Percentiles rank a stretch among this genome's conserved stretches.
These are phyloP conservation scores for Phlyctochytrium planicorne DNA, from an alignment of 192 early-diverging fungal genomes.

Conservation along the genomic window DNA sequence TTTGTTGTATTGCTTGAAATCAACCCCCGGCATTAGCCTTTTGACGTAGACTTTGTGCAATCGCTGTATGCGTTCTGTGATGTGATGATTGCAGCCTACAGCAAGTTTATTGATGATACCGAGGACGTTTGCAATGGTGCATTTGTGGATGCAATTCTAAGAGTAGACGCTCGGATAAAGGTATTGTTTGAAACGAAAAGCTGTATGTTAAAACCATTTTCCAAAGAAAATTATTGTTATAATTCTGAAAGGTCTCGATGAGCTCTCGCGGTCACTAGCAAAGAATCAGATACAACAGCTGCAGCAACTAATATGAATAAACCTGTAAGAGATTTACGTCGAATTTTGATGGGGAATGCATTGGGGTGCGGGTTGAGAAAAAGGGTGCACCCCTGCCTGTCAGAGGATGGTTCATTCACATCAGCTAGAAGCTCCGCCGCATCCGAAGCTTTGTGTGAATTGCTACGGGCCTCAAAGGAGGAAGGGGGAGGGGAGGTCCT, in stretches of 20 bases:
- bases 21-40: conserved; percentile 26
- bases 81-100: conserved; percentile 38
- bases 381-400: no score
- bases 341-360: no score
- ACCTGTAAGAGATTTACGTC: no score
- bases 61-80: conserved; percentile 39
- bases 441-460: no score
- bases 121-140: conserved; percentile 32
- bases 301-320: no score
- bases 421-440: no score
- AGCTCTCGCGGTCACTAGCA: background rate
- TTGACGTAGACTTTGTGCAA: conserved; percentile 39
- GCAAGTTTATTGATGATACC: conserved; percentile 34
- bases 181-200: conserved; percentile 17
- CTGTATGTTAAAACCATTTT: background rate
- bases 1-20: background rate
- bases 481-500: no score
- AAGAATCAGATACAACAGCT: background rate
- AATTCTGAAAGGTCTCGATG: conserved; percentile 7
- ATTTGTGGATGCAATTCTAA: conserved; percentile 30
- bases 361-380: no score
- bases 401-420: no score
- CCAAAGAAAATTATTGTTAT: conserved; percentile 6
- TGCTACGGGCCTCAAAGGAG: no score
- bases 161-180: conserved; percentile 38